Conservation (phyloP, 768 basidiomycete species). For the Mycena crocata region DNA sequence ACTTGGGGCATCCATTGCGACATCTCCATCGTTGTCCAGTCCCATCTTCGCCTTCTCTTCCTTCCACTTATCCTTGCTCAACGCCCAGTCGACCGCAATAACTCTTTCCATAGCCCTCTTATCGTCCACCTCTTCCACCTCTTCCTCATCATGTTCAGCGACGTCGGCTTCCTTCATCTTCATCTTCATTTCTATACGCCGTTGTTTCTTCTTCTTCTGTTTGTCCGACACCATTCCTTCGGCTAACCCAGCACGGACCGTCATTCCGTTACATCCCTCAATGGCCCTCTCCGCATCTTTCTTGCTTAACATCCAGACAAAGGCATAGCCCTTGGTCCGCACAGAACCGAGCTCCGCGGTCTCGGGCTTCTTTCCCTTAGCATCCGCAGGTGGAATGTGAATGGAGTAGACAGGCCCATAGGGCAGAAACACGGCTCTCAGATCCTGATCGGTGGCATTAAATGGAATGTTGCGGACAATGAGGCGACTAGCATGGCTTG, state of each 20-base stretch:
- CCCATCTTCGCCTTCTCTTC: conserved; percentile 74
- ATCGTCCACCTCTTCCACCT: conserved; percentile 48
- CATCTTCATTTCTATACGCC: conserved; percentile 64
- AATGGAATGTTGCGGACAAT: conserved; percentile 94
- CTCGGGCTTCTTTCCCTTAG: conserved; percentile 40
- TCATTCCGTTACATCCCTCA: conserved; percentile 82
- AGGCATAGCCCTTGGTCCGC: conserved; percentile 87
- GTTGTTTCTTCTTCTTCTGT: conserved; percentile 75
- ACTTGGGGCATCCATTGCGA: conserved; percentile 49
- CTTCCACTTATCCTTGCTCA: conserved; percentile 94
- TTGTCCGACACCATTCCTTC: conserved; percentile 67
- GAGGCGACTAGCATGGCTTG: conserved; percentile 81
- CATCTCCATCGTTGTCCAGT: conserved; percentile 52
- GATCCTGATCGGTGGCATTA: conserved; percentile 84
- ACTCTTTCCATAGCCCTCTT: conserved; percentile 62
- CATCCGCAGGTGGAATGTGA: conserved; percentile 70
- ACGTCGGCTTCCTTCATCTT: conserved; percentile 41
- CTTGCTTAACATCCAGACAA: conserved; percentile 92
- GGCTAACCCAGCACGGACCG: conserved; percentile 72
- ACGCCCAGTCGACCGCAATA: conserved; percentile 96
- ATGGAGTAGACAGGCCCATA: conserved; percentile 90
- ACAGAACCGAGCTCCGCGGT: conserved; percentile 43
- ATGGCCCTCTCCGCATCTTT: conserved; percentile 89
- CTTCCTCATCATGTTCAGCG: conserved; percentile 46
- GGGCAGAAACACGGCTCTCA: conserved; percentile 87